These are phyloP conservation scores for Suhomyces choctaworum DNA, from an alignment of 1,139 yeast genomes.

Conservation along the genomic window DNA sequence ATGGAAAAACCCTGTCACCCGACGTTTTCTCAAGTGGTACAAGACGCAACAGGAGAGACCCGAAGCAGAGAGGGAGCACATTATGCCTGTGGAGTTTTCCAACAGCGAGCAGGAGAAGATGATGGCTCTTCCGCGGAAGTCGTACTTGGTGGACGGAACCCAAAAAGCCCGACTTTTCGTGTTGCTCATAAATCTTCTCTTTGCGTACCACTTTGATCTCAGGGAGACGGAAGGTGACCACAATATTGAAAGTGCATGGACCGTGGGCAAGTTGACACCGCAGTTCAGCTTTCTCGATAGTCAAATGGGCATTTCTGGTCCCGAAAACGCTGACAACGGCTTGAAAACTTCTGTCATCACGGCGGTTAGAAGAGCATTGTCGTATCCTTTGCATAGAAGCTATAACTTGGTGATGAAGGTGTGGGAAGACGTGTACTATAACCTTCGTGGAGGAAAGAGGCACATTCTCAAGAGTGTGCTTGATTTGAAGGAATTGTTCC, in stretches of 20 bases:
- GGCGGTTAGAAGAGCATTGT: slow-evolving; percentile 67
- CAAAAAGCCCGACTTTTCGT: slow-evolving; percentile 52
- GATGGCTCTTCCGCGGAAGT: slow-evolving; percentile 65
- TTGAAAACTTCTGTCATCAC: slow-evolving; percentile 59
- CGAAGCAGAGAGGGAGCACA: slow-evolving; percentile 24
- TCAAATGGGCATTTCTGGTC: slow-evolving; percentile 41
- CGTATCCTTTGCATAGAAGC: slow-evolving; percentile 79
- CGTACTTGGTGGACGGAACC: slow-evolving; percentile 55
- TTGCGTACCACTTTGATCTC: slow-evolving; percentile 71
- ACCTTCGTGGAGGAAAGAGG: slow-evolving; percentile 69
- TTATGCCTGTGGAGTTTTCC: slow-evolving; percentile 52
- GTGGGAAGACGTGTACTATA: slow-evolving; percentile 74
- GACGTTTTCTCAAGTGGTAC: slow-evolving; percentile 50
- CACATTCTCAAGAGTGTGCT: slow-evolving; percentile 60
- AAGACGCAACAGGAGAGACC: slow-evolving; percentile 32
- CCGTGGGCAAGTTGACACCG: slow-evolving; percentile 81
- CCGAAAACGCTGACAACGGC: slow-evolving; percentile 24
- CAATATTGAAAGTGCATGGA: slow-evolving; percentile 91
- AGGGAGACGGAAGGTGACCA: slow-evolving; percentile 77
- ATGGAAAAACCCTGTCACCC: slow-evolving; percentile 57
- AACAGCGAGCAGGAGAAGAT: slow-evolving; percentile 63
- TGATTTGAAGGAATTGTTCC: slow-evolving; percentile 67
- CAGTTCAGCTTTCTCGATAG: slow-evolving; percentile 73
- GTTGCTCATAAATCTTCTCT: slow-evolving; percentile 63
- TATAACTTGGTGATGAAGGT: slow-evolving; percentile 58